These are phyloP conservation scores for Geotrichum citri-aurantii DNA, from an alignment of 1,139 yeast species.

Conservation along the genomic window DNA sequence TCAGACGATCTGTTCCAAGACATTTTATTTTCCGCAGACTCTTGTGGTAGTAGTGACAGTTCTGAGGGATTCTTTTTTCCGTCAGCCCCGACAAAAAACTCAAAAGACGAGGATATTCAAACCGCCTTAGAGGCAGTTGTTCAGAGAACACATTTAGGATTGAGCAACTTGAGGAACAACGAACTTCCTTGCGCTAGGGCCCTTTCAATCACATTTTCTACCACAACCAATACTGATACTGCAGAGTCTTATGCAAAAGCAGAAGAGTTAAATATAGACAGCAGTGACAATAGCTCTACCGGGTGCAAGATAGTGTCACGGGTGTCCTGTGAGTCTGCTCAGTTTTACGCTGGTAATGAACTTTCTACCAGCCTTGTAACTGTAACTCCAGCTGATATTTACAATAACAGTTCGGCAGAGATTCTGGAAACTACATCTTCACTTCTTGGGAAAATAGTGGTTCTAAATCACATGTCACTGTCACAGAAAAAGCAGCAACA, in stretches of 20 bases:
- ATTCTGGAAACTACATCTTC: slow-evolving; percentile 3
- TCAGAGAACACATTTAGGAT: slow-evolving; percentile 5
- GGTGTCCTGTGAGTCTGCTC: slow-evolving; percentile 12
- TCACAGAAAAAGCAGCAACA: neutral
- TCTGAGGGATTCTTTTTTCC: slow-evolving; percentile 20
- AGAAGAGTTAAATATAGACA: neutral
- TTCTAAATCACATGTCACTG: neutral
- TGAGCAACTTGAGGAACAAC: slow-evolving; percentile 2
- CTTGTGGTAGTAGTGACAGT: slow-evolving; percentile 11
- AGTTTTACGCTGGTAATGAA: slow-evolving; percentile 19
- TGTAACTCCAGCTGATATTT: slow-evolving; percentile 13
- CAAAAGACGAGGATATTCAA: neutral
- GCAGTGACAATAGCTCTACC: neutral
- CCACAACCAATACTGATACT: neutral
- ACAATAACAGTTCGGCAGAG: neutral
- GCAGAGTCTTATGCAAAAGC: neutral
- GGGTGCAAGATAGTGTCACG: slow-evolving; percentile 6
- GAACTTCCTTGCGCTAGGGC: neutral
- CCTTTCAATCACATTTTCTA: neutral
- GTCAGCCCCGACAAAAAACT: slow-evolving; percentile 3
- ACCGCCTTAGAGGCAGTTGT: neutral
- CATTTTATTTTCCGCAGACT: slow-evolving; percentile 18
- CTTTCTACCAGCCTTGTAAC: slow-evolving; percentile 16
- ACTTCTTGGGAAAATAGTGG: neutral
- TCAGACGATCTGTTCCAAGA: neutral